A percentile compares a stretch with the other conserved stretches of the same genome.
phyloP scores from a whole-genome alignment of 2,329 filamentous ascomycete species.

The Phyllosticta citribraziliensis region DNA sequence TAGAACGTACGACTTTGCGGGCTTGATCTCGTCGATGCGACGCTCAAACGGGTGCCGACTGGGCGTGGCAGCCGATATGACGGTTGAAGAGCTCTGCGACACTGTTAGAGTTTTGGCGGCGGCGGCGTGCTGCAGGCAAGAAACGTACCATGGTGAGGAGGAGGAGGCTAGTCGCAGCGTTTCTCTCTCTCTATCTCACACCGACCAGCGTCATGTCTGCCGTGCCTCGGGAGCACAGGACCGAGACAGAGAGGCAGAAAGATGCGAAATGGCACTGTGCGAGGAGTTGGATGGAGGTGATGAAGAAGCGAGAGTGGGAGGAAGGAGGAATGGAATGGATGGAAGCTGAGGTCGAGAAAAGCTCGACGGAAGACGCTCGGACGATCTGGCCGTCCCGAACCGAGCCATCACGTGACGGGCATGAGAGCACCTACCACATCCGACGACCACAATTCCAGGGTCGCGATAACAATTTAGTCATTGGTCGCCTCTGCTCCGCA shows the following conservation, averaged over 20 bases:
- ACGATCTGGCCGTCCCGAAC: not conserved
- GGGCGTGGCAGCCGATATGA: constrained; percentile 64
- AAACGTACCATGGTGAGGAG: constrained; percentile 25
- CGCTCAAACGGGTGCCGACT: constrained; percentile 63
- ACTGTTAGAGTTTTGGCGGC: constrained; percentile 14
- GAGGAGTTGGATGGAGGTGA: not conserved
- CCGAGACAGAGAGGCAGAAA: not conserved
- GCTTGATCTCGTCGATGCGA: constrained; percentile 73
- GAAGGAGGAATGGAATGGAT: constrained; percentile 8
- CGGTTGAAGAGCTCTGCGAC: constrained; percentile 50
- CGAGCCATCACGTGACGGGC: not conserved
- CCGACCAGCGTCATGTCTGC: constrained; percentile 24
- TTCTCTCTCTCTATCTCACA: constrained; percentile 19
- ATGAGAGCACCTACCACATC: not conserved
- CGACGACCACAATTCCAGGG: not conserved
- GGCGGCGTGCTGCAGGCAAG: not conserved
- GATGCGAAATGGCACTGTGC: not conserved
- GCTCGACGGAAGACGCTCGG: not conserved
- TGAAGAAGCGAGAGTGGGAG: not conserved
- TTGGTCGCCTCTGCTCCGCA: constrained; percentile 7
- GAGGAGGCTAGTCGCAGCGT: constrained; percentile 11
- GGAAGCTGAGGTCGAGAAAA: constrained; percentile 4
- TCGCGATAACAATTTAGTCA: not conserved
- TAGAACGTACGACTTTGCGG: constrained; percentile 71
- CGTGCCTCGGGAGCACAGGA: constrained; percentile 8